Conservation (phyloP, 768 basidiomycete species). For the Kwoniella pini region DNA sequence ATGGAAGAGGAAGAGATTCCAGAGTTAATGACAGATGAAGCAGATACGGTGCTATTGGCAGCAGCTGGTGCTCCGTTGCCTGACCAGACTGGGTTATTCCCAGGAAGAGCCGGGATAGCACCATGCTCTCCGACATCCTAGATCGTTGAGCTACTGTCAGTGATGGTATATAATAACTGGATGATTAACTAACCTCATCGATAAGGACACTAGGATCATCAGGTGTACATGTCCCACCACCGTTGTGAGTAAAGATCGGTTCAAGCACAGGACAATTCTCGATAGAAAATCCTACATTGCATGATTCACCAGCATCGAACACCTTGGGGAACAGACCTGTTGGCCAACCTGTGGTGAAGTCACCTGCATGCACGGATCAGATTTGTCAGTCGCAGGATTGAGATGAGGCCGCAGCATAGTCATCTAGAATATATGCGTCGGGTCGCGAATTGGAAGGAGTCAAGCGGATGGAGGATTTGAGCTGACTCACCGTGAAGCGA, state of each 20-base stretch:
- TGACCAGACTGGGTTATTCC: conserved; percentile 18
- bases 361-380: no score
- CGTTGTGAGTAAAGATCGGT: conserved; percentile 5
- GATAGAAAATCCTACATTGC: conserved; percentile 28
- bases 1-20: neutral
- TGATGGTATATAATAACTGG: neutral
- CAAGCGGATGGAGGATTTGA: no score
- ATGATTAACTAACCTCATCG: conserved; percentile 30
- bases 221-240: conserved; percentile 18
- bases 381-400: no score
- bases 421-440: no score
- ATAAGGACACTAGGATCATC: conserved; percentile 25
- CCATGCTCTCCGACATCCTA: conserved; percentile 9
- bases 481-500: neutral
- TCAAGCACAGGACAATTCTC: conserved; percentile 27
- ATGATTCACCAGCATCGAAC: conserved; percentile 21
- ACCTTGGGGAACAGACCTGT: conserved; percentile 27
- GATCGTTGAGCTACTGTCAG: neutral
- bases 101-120: conserved; percentile 5
- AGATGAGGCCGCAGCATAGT: no score
- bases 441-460: no score
- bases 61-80: conserved; percentile 9
- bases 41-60: neutral
- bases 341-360: conserved; percentile 45
- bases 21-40: neutral